These are phyloP conservation scores for Brassica juncea DNA, from an alignment of 345 rosid genomes.

Conservation along the genomic window DNA sequence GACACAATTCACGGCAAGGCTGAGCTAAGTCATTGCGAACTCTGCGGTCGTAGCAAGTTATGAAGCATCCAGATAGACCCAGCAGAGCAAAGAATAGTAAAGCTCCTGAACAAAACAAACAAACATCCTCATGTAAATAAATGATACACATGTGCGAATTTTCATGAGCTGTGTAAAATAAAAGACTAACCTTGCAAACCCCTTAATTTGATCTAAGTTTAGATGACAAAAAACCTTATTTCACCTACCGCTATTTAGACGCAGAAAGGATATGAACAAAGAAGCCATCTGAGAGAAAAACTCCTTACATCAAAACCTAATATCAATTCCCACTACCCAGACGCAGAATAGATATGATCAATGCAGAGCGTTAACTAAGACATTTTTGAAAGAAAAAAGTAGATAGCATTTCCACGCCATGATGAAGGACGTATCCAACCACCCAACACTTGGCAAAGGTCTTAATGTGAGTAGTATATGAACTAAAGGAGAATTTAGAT, in stretches of 20 bases:
- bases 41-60: conserved; percentile 97
- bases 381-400: no score
- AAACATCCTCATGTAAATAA: conserved; percentile 7
- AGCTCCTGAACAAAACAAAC: conserved; percentile 63
- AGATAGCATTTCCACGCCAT: no score
- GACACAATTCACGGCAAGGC: conserved; percentile 97
- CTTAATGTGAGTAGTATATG: neutral
- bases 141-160: neutral
- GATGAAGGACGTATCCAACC: no score
- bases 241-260: no score
- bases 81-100: conserved; percentile 89
- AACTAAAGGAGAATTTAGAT: neutral
- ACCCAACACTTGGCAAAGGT: no score
- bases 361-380: no score
- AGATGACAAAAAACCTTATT: neutral
- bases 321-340: no score
- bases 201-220: neutral
- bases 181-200: neutral
- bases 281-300: no score
- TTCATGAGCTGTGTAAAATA: neutral
- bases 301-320: no score
- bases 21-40: conserved; percentile 96
- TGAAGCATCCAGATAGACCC: conserved; percentile 98
- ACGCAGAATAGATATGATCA: no score
- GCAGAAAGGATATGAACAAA: no score